Evolutionary conservation across 768 basidiomycete genomes (phyloP).

Genomic region (Boletus bicolor): DNA sequence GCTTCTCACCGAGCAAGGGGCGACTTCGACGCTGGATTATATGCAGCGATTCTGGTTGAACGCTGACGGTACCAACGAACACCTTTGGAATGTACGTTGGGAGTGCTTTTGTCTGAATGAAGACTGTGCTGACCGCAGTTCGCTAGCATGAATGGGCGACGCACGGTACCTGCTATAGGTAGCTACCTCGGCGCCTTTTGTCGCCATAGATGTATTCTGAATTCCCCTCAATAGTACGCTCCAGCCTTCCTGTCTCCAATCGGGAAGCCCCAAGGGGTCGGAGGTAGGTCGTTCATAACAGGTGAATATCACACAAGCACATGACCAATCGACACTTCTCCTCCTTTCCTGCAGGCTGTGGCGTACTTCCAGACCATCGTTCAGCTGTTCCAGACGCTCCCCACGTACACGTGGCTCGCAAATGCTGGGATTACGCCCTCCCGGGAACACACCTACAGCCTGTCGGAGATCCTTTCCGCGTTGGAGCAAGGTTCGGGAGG

Average conservation of each 20-base stretch:
- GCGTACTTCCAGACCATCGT: slow-evolving; percentile 60
- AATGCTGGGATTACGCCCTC: slow-evolving; percentile 75
- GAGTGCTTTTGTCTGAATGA: not conserved
- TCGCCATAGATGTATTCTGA: not conserved
- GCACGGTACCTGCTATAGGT: slow-evolving; percentile 55
- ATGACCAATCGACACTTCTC: not conserved
- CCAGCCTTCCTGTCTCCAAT: slow-evolving; percentile 51
- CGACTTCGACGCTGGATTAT: slow-evolving; percentile 52
- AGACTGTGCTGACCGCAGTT: not conserved
- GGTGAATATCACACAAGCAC: not conserved
- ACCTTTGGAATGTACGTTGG: slow-evolving; percentile 63
- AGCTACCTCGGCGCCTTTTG: not conserved
- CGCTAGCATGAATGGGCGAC: slow-evolving; percentile 65
- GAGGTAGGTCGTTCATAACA: slow-evolving; percentile 41
- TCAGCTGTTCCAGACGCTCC: slow-evolving; percentile 59
- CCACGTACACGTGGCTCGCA: slow-evolving; percentile 71
- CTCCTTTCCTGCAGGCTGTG: slow-evolving; percentile 46
- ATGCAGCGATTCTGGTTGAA: slow-evolving; percentile 68
- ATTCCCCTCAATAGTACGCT: slow-evolving; percentile 47
- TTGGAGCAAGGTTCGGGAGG: slow-evolving; percentile 54
- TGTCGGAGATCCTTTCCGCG: slow-evolving; percentile 52
- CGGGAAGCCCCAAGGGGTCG: slow-evolving; percentile 52
- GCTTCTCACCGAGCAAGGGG: slow-evolving; percentile 56
- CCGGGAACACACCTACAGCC: slow-evolving; percentile 48
- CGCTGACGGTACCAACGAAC: slow-evolving; percentile 55